Evolutionary conservation across 1,284 basidiomycete genomes (phyloP), one percentile per base, ranked within the genome.

Genomic region (Wolfiporia cocos): DNA sequence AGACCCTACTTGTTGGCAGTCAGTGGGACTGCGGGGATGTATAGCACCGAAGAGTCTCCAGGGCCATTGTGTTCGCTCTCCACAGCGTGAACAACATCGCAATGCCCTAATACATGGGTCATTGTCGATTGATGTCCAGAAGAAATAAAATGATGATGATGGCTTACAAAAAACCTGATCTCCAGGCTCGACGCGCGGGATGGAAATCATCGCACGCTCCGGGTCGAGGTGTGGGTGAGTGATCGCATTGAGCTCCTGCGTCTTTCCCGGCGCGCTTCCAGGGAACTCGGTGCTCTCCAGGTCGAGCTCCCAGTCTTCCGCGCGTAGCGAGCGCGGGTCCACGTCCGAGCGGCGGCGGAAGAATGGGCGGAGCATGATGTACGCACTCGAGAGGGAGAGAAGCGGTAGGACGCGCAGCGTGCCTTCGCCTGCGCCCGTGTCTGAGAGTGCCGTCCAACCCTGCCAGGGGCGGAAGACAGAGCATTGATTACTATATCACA

Each of bases 391-490:
- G 35, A 79, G 69, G 11, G 65, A 63, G 19, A 86, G 58, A 53
- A 74, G 61, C 0, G 84, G 81, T 23, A 76, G 69, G 15, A 85
- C 74, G 1, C 68, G 66, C 3, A 85, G 61, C 0, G 82, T 84
- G 10, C 89, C 88, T 56, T 90, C 81, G 4, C 67, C 66, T 0
- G 80, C 73, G 0, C 74, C 75, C 0, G 84, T 85, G 22, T 55
- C 57, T 0, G 81, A 81, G 42, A 91, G 64, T 5, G 76, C 74
- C 0, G 78, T 79, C 87, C 85, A 81, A 3, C 84, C 84, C 57
- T 90, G 86, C 71, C 82, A 82, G 0, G 83, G 78, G n/a, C 86
- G 73, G 62, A 88, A 83, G 21, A 88, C 76, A 1, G 81, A 76
- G 52, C 86, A 89, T 56, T 83, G 73, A 40, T 73, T 78, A 17